Evolutionary conservation across 345 rosid genomes (phyloP), one percentile per base, ranked within the genome.

Genomic region (Chamaenerion angustifolium): DNA sequence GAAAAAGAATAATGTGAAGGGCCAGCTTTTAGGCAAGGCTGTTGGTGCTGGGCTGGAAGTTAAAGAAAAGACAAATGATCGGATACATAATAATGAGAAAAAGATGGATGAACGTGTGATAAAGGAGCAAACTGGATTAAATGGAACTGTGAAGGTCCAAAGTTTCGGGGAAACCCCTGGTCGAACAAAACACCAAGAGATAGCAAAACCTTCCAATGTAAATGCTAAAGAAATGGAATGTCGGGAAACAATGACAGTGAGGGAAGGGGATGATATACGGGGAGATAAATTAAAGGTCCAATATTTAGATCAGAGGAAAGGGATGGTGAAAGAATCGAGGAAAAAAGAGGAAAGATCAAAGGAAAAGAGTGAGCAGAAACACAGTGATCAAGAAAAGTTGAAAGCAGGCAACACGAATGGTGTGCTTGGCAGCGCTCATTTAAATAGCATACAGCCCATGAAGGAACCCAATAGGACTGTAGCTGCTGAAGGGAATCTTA

Each of bases 401-500:
- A 49, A 25, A 49, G n/a, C 13, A 41, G 18, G 31, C 6, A 49
- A 68, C 58, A 53, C 65, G 62, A 54, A 45, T 72, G 21, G 51
- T 31, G 49, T 49, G 53, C 27, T 51, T n/a, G 60, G 27, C 56
- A 51, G 35, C 40, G 42, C 58, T 42, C 46, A 58, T 41, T 50
- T 21, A 41, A 68, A 63, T 52, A 23, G 61, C 18, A 3, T 49
- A 31, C 63, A 58, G 12, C 57, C 52, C 51, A 45, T 49, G 27
- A 58, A 50, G 57, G 76, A 60, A 42, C 41, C 56, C 51, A 55
- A 53, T 45, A 62, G 65, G 52, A 63, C 14, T 56, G 60, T 56
- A 63, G 46, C 53, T 17, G 16, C 49, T 10, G 71, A 71, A 61
- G 77, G 53, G 56, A 68, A 48, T 55, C 67, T 67, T 74, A 82